Evolutionary conservation across 257 asterid genomes (phyloP).

Genomic region (Vinca minor): DNA sequence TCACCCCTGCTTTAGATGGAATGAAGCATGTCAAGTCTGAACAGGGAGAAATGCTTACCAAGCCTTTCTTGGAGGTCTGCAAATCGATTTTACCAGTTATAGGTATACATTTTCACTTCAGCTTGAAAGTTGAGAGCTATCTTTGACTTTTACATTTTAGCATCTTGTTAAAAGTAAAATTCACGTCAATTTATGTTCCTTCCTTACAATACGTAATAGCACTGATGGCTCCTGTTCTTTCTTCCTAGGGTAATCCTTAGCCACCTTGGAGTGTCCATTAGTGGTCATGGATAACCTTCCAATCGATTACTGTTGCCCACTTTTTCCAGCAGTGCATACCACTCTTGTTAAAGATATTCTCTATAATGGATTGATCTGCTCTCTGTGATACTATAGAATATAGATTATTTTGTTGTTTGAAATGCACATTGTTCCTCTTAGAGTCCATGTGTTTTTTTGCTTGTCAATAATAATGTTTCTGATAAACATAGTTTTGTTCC

Average conservation of each 20-base stretch:
- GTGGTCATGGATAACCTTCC: not conserved
- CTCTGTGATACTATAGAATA: not conserved
- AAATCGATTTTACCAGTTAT: slow-evolving; percentile 73
- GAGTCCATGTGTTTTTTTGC: not conserved
- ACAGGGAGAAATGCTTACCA: slow-evolving; percentile 76
- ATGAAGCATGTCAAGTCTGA: slow-evolving; percentile 80
- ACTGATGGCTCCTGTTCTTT: not conserved
- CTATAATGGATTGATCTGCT: not conserved
- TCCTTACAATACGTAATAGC: not conserved
- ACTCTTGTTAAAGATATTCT: slow-evolving; percentile 1
- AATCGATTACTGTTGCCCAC: not conserved
- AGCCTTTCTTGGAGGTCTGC: slow-evolving; percentile 91
- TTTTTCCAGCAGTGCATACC: not conserved
- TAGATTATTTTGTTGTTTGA: not conserved
- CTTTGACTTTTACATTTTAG: not conserved
- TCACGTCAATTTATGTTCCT: not conserved
- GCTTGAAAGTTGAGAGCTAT: not conserved
- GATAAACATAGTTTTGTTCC: slow-evolving; percentile 5
- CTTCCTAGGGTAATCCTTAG: not conserved
- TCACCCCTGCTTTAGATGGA: slow-evolving; percentile 81
- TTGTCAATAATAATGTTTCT: slow-evolving; percentile 2
- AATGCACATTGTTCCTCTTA: not conserved
- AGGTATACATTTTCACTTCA: slow-evolving; percentile 37
- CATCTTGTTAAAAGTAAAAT: not conserved
- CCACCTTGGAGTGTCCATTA: not conserved